Evolutionary conservation across 2,329 filamentous ascomycete species (phyloP).

Genomic region (Magnaporthales sp.): DNA sequence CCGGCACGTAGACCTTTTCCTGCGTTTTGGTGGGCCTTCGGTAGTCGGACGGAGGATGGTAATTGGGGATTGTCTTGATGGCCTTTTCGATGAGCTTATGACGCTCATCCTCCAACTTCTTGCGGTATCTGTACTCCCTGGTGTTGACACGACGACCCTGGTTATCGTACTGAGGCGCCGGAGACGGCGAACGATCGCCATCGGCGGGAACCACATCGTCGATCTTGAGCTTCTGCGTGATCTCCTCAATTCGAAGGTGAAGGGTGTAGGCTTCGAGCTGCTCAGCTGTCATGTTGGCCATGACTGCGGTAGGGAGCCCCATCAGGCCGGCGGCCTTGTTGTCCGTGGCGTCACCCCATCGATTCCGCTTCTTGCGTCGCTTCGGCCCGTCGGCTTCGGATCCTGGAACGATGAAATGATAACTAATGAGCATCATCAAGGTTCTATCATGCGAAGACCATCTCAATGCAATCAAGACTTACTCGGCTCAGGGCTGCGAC

Average conservation of each 20-base stretch:
- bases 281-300: conserved; percentile 96
- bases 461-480: conserved; percentile 27
- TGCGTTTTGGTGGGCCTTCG: conserved; percentile 98
- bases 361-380: conserved; percentile 95
- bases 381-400: conserved; percentile 65
- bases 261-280: conserved; percentile 96
- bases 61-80: conserved; percentile 99
- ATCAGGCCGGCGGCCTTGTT: conserved; percentile 98
- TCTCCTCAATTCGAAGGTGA: conserved; percentile 96
- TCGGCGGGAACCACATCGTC: conserved; percentile 98
- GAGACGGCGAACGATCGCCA: conserved; percentile 94
- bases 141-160: conserved; percentile 99
- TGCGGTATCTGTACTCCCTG: conserved; percentile 95
- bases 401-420: conserved; percentile 19
- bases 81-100: conserved; percentile 98
- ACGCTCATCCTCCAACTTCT: conserved; percentile 94
- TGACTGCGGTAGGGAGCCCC: conserved; percentile 92
- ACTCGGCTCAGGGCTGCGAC: conserved; percentile 83
- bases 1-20: conserved; percentile 99
- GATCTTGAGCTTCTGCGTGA: conserved; percentile 97
- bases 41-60: conserved; percentile 97
- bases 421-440: not conserved
- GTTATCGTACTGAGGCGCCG: conserved; percentile 96
- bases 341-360: conserved; percentile 94
- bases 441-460: conserved; percentile 38